phyloP scores from a whole-genome alignment of 805 yeast species.

The Kuraishia borneana region DNA sequence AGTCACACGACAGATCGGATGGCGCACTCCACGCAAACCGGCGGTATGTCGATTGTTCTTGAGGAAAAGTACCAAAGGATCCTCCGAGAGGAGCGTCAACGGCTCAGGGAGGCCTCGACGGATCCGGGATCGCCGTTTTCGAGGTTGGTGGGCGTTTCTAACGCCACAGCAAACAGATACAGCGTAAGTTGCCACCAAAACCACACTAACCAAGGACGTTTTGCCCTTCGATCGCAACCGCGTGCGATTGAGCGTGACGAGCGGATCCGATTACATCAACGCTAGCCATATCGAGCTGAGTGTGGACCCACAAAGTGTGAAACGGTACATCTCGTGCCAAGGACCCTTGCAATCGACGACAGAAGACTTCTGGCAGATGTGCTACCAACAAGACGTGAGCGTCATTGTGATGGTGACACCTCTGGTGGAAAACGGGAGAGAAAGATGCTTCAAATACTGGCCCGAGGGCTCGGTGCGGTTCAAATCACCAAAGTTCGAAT shows the following conservation, averaged over 20 bases:
- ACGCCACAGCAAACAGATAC: neutral
- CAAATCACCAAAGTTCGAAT: slow-evolving; percentile 2
- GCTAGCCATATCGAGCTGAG: slow-evolving; percentile 19
- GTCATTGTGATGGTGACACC: slow-evolving; percentile 71
- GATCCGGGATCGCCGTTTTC: neutral
- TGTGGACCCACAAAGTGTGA: slow-evolving; percentile 1
- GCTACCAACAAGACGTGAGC: slow-evolving; percentile 19
- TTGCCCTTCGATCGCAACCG: slow-evolving; percentile 2
- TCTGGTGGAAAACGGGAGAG: slow-evolving; percentile 26
- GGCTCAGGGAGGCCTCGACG: neutral
- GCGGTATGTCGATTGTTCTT: neutral
- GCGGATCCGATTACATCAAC: slow-evolving; percentile 18
- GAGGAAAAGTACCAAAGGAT: neutral
- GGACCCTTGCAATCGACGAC: slow-evolving; percentile 39
- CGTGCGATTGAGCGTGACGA: neutral
- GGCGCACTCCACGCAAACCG: neutral
- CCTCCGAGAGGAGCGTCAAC: neutral
- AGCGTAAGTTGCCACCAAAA: neutral
- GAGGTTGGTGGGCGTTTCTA: neutral
- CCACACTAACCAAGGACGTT: slow-evolving; percentile 3
- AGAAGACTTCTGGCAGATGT: slow-evolving; percentile 35
- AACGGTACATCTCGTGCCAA: slow-evolving; percentile 56
- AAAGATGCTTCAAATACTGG: slow-evolving; percentile 33
- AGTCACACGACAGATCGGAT: too few relatives aligned
- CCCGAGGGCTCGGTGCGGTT: slow-evolving; percentile 6